Evolutionary conservation across 2,329 filamentous ascomycete genomes (phyloP).

Genomic region (Neonectria ditissima): DNA sequence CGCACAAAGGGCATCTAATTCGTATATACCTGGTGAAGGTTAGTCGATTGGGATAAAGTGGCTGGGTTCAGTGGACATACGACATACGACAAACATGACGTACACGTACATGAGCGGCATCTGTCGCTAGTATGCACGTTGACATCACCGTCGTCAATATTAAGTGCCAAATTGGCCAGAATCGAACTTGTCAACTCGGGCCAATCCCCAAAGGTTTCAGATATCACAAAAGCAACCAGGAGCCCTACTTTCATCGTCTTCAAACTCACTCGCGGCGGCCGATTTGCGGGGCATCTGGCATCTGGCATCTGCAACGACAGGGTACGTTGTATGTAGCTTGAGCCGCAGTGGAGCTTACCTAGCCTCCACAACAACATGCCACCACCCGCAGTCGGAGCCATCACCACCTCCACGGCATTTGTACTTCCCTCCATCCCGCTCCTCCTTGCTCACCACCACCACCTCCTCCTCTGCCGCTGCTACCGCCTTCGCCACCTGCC

Average conservation of each 20-base stretch:
- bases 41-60: background rate
- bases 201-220: background rate
- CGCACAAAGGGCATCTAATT: too few species aligned
- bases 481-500: background rate
- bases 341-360: slow-evolving; percentile 40
- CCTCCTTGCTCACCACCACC: background rate
- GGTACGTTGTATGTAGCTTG: slow-evolving; percentile 38
- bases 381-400: slow-evolving; percentile 30
- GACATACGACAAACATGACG: background rate
- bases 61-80: background rate
- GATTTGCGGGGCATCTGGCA: slow-evolving; percentile 24
- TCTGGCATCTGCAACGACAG: slow-evolving; percentile 25
- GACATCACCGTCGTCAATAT: background rate
- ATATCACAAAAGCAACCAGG: background rate
- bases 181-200: background rate
- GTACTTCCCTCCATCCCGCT: slow-evolving; percentile 7
- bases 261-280: background rate
- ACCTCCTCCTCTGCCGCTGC: background rate
- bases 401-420: slow-evolving; percentile 21
- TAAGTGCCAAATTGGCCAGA: background rate
- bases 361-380: slow-evolving; percentile 39
- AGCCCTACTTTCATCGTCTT: background rate
- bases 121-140: background rate
- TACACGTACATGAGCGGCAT: background rate
- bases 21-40: background rate